Evolutionary conservation across 2,329 filamentous ascomycete species (phyloP), one percentile per base, ranked within the genome.

Genomic region (Immersiporthe knoxdaviesiana): DNA sequence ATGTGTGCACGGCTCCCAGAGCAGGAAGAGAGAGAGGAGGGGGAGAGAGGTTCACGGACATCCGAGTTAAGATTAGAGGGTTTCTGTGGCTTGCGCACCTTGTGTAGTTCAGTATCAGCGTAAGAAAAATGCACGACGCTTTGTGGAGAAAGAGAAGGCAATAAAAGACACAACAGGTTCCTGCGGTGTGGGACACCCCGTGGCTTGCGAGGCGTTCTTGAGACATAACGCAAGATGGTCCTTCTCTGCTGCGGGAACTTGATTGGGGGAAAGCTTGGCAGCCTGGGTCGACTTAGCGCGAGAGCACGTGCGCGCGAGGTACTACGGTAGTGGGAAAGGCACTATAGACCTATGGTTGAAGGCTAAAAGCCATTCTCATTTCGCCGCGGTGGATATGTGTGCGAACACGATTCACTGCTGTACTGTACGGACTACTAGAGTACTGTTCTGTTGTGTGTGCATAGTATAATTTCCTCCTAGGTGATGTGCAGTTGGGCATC

Each of bases 181-280:
- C 32, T 27, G 16, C 56, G 30, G 16, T 59, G 30, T 59, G 44
- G 27, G 44, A 35, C 41, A 16, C 14, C 4, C 44, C 8, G 24
- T 50, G 41, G 24, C 39, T 30, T 11, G 41, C 44, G 44, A 63
- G 61, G 61, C 61, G 61, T 63, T 35, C 8, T 63, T 44, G 44
- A 63, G 35, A 63, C 61, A 27, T 35, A 24, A 52, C 61, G 12
- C 61, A 52, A 63, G 50, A n/a, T 63, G 18, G 6, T 10, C 44
- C 41, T 21, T 30, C 27, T 30, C 24, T 16, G 27, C 7, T 44
- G 14, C 6, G 41, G 18, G 44, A 30, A 8, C 24, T 10, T 56
- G 24, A 27, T 30, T 56, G 24, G 52, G 24, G 24, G 44, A 5
- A 30, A 24, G n/a, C n/a, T n/a, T n/a, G n/a, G n/a, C n/a, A n/a